Percentiles rank a stretch among this genome's conserved stretches.
Evolutionary conservation across 1,284 basidiomycete genomes (phyloP).

Genomic region (Hymenochaete sp.): DNA sequence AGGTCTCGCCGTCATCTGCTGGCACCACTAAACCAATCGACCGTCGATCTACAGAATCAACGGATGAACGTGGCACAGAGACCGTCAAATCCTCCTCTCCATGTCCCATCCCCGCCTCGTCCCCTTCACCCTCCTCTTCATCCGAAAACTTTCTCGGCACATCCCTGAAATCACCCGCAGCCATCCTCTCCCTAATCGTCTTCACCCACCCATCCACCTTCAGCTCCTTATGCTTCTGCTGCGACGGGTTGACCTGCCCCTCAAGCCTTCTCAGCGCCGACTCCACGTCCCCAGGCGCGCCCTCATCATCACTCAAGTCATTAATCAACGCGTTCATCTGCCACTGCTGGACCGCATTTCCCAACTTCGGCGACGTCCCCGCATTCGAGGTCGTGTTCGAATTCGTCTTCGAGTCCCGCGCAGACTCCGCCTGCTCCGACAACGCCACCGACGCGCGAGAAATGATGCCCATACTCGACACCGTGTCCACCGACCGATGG

Average conservation of each 20-base stretch:
- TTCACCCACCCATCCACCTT: constrained; percentile 80
- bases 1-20: no score
- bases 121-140: constrained; percentile 37
- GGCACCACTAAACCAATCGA: no score
- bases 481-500: constrained; percentile 52
- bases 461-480: constrained; percentile 67
- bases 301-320: constrained; percentile 66
- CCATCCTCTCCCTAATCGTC: constrained; percentile 56
- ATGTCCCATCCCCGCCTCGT: constrained; percentile 30
- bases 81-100: constrained; percentile 25
- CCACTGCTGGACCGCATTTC: constrained; percentile 62
- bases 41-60: constrained; percentile 5
- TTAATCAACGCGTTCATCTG: constrained; percentile 73
- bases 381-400: not conserved
- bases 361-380: constrained; percentile 28
- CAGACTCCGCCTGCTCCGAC: constrained; percentile 33
- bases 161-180: constrained; percentile 49
- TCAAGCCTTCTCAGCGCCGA: constrained; percentile 71
- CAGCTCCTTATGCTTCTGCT: constrained; percentile 56
- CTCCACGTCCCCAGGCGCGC: constrained; percentile 64
- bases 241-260: constrained; percentile 69
- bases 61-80: constrained; percentile 11
- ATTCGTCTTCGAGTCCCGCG: constrained; percentile 35
- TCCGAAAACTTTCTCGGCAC: constrained; percentile 44
- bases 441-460: constrained; percentile 45